These are phyloP conservation scores for Tremellales sp. DNA, from an alignment of 1,284 basidiomycete species.

Conservation along the genomic window DNA sequence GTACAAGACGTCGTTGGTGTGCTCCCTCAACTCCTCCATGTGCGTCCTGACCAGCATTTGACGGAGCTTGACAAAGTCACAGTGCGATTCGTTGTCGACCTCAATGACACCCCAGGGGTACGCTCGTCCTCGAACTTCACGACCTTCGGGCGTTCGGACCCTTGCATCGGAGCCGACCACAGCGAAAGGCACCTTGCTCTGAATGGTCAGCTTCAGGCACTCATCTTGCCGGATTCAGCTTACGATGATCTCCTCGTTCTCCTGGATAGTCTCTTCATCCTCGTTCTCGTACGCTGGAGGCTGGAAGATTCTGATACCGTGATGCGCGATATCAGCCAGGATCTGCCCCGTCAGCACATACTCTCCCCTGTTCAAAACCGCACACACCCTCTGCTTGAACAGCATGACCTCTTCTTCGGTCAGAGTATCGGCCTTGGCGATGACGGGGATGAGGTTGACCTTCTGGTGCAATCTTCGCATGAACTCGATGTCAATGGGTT, in stretches of 20 bases:
- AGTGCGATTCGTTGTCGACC: conserved; percentile 96
- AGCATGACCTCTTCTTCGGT: conserved; percentile 88
- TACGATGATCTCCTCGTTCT: conserved; percentile 87
- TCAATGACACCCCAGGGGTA: conserved; percentile 98
- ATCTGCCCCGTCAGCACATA: conserved; percentile 59
- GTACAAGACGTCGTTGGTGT: conserved; percentile 88
- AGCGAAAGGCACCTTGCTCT: conserved; percentile 93
- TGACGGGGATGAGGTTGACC: conserved; percentile 95
- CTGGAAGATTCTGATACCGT: conserved; percentile 93
- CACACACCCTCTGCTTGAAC: conserved; percentile 81
- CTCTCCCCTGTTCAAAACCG: background rate
- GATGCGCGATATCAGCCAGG: conserved; percentile 81
- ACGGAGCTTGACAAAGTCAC: conserved; percentile 95
- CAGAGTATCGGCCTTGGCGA: conserved; percentile 93
- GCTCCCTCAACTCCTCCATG: conserved; percentile 95
- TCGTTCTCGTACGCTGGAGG: conserved; percentile 94
- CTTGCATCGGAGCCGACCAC: conserved; percentile 86
- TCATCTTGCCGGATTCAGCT: conserved; percentile 21
- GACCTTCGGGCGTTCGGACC: conserved; percentile 76
- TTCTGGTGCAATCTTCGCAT: conserved; percentile 93
- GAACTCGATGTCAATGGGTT: conserved; percentile 95
- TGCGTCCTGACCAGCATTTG: conserved; percentile 98
- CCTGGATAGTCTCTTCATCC: conserved; percentile 91
- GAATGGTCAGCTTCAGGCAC: background rate
- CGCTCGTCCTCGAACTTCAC: conserved; percentile 80